phyloP scores from a whole-genome alignment of 2,329 filamentous ascomycete genomes.

The Paecilomyces niveus region DNA sequence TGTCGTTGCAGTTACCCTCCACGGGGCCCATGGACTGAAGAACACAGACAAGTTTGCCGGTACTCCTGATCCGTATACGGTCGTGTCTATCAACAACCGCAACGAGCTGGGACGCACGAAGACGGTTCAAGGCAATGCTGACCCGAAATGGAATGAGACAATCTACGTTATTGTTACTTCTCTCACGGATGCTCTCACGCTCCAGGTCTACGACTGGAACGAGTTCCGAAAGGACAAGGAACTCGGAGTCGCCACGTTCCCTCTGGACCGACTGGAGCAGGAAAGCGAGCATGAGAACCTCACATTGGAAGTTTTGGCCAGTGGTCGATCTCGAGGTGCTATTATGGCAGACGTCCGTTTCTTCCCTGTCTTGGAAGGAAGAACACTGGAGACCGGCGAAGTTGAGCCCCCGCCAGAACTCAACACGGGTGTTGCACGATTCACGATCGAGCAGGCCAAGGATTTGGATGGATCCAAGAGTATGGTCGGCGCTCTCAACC shows the following conservation, averaged over 20 bases:
- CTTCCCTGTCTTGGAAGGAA: slow-evolving; percentile 79
- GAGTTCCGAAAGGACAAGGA: slow-evolving; percentile 96
- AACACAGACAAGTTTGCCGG: slow-evolving; percentile 92
- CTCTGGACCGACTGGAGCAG: slow-evolving; percentile 73
- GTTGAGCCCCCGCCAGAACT: slow-evolving; percentile 76
- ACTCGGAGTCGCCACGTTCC: slow-evolving; percentile 77
- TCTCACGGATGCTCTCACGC: slow-evolving; percentile 76
- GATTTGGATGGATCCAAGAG: slow-evolving; percentile 90
- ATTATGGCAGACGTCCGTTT: slow-evolving; percentile 80
- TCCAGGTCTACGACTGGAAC: slow-evolving; percentile 87
- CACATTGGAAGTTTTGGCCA: slow-evolving; percentile 73
- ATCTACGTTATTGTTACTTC: slow-evolving; percentile 92
- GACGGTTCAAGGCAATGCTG: slow-evolving; percentile 72
- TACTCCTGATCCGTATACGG: slow-evolving; percentile 82
- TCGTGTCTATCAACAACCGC: slow-evolving; percentile 77
- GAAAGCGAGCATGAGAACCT: slow-evolving; percentile 75
- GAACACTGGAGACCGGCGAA: slow-evolving; percentile 64
- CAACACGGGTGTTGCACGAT: slow-evolving; percentile 88
- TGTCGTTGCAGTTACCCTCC: slow-evolving; percentile 82
- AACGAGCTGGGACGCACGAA: slow-evolving; percentile 81
- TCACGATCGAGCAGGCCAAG: slow-evolving; percentile 92
- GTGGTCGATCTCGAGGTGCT: slow-evolving; percentile 75
- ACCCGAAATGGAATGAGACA: slow-evolving; percentile 93
- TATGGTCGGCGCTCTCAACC: slow-evolving; percentile 81
- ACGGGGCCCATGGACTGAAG: slow-evolving; percentile 86